These are phyloP conservation scores for Eucalyptus pumila DNA, from an alignment of 345 rosid genomes.

Conservation along the genomic window DNA sequence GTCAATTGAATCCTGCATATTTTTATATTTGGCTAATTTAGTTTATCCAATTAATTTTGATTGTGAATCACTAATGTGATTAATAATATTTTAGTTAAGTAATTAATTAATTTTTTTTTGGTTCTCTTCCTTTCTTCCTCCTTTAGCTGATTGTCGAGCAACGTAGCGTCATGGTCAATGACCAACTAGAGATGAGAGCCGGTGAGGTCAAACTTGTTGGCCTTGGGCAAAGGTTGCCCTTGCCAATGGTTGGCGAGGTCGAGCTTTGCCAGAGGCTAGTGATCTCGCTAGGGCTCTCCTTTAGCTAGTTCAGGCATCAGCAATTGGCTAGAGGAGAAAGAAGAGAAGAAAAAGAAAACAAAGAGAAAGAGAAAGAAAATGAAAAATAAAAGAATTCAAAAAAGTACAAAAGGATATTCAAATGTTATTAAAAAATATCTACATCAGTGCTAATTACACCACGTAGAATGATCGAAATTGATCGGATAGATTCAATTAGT, in stretches of 20 bases:
- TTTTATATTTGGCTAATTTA: fast-evolving
- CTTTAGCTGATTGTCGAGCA: fast-evolving
- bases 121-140: too few species aligned
- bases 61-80: too few species aligned
- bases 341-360: too few species aligned
- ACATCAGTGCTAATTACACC: fast-evolving
- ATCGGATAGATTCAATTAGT: fast-evolving
- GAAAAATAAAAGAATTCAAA: fast-evolving
- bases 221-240: fast-evolving
- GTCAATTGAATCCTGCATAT: fast-evolving
- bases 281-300: fast-evolving
- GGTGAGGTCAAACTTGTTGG: fast-evolving
- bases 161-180: fast-evolving
- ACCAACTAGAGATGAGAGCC: fast-evolving
- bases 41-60: fast-evolving
- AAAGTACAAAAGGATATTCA: too few species aligned
- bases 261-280: fast-evolving
- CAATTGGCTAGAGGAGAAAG: fast-evolving
- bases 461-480: fast-evolving
- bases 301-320: fast-evolving
- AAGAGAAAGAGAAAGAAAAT: too few species aligned
- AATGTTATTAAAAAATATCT: fast-evolving
- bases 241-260: fast-evolving
- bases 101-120: too few species aligned
- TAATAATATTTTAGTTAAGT: too few species aligned